These are phyloP conservation scores for Phaeodactylum tricornutum DNA, from an alignment of 108 stramenopile genomes.

Conservation along the genomic window DNA sequence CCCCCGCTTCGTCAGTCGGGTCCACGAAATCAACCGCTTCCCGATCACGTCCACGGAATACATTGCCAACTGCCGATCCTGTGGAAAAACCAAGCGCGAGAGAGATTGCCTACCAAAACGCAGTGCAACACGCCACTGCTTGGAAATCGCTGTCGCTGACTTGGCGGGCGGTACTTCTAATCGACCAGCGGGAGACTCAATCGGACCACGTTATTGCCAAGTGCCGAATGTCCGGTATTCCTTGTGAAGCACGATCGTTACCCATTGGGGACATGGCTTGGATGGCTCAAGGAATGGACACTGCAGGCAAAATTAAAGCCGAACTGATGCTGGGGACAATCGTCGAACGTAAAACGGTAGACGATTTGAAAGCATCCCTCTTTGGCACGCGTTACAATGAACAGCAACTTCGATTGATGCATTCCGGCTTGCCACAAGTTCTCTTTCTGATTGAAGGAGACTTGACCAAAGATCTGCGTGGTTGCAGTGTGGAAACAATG, in stretches of 20 bases:
- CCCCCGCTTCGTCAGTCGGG: slow-evolving; percentile 1
- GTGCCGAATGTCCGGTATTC: slow-evolving; percentile 28
- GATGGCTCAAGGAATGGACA: slow-evolving; percentile 26
- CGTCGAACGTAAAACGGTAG: slow-evolving; percentile 39
- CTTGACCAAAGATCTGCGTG: slow-evolving; percentile 1
- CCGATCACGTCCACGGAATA: neutral
- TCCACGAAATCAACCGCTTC: neutral
- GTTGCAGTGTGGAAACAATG: slow-evolving; percentile 31
- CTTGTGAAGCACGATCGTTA: slow-evolving; percentile 32
- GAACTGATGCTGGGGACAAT: slow-evolving; percentile 53
- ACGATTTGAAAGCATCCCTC: slow-evolving; percentile 26
- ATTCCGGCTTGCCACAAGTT: slow-evolving; percentile 41
- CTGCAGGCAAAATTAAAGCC: neutral
- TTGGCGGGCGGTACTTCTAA: slow-evolving; percentile 37
- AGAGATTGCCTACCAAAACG: slow-evolving; percentile 25
- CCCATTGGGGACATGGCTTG: slow-evolving; percentile 63
- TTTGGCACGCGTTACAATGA: slow-evolving; percentile 46
- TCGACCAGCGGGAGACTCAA: slow-evolving; percentile 39
- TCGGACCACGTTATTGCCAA: slow-evolving; percentile 19
- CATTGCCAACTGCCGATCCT: neutral
- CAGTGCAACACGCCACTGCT: slow-evolving; percentile 11
- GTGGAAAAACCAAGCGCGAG: slow-evolving; percentile 10
- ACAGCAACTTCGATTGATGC: slow-evolving; percentile 39
- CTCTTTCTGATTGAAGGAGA: slow-evolving; percentile 47
- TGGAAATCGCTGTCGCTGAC: slow-evolving; percentile 6